A percentile compares a stretch with the other conserved stretches of the same genome.
phyloP scores from a whole-genome alignment of 2,329 filamentous ascomycete genomes.

The Plectosphaerella plurivora region DNA sequence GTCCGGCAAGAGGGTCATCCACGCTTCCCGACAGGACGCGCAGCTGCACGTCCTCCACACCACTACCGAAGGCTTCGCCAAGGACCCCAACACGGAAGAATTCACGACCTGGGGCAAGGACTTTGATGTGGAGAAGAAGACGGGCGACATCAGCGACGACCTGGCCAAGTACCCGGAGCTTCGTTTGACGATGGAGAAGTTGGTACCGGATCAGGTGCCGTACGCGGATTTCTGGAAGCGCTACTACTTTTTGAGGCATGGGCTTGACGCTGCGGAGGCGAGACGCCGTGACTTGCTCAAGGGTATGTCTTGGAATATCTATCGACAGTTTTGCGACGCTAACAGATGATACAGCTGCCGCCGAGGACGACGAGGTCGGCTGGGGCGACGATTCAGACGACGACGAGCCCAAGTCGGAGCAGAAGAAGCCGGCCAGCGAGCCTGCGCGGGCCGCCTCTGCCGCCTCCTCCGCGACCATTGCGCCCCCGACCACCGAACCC shows the following conservation, averaged over 20 bases:
- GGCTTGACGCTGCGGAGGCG: constrained; percentile 89
- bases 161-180: constrained; percentile 84
- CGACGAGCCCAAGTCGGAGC: constrained; percentile 22
- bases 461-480: constrained; percentile 57
- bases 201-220: constrained; percentile 89
- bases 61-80: constrained; percentile 72
- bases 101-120: constrained; percentile 68
- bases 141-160: constrained; percentile 75
- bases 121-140: constrained; percentile 82
- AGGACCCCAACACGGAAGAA: constrained; percentile 72
- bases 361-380: constrained; percentile 65
- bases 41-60: constrained; percentile 95
- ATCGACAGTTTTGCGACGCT: neutral
- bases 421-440: constrained; percentile 15
- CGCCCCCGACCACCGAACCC: constrained; percentile 35
- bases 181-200: constrained; percentile 83
- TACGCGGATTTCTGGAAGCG: constrained; percentile 89
- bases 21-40: constrained; percentile 90
- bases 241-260: constrained; percentile 91
- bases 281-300: constrained; percentile 85
- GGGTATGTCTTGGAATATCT: constrained; percentile 50
- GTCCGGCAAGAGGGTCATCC: constrained; percentile 86
- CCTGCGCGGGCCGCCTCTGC: constrained; percentile 41
- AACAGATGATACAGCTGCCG: constrained; percentile 46
- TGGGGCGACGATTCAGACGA: constrained; percentile 70